Percentiles rank a stretch among this genome's conserved stretches.
Conservation (phyloP, 139 green algal species). For the Spirogloea muscicola region DNA sequence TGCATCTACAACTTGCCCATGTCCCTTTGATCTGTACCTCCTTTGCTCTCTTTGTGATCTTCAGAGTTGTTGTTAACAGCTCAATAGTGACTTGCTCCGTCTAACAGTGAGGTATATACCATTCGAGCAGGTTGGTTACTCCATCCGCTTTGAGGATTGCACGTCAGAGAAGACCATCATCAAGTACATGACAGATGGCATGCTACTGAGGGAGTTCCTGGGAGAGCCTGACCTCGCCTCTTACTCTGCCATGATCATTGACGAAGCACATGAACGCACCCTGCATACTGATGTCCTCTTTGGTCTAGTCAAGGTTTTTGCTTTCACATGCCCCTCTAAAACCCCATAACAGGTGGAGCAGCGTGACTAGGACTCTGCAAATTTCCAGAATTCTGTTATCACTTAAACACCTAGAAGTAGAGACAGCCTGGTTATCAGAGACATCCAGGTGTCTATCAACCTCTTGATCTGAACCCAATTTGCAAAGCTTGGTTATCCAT, state of each 20-base stretch:
- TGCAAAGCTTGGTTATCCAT: too few relatives aligned
- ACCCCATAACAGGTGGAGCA: too few relatives aligned
- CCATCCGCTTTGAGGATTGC: slow-evolving; percentile 98
- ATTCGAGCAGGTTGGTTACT: slow-evolving; percentile 80
- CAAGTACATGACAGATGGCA: slow-evolving; percentile 99
- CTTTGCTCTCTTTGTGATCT: too few relatives aligned
- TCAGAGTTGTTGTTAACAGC: too few relatives aligned
- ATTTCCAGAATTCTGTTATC: too few relatives aligned
- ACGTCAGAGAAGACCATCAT: slow-evolving; percentile 89
- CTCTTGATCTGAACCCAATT: too few relatives aligned
- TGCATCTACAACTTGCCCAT: neutral
- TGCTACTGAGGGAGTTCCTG: slow-evolving; percentile 97
- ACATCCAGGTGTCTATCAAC: too few relatives aligned
- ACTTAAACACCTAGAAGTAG: too few relatives aligned
- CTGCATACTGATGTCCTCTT: slow-evolving; percentile 97
- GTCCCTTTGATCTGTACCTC: neutral
- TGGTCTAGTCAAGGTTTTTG: slow-evolving; percentile 90
- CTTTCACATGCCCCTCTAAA: too few relatives aligned
- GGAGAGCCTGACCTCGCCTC: slow-evolving; percentile 86
- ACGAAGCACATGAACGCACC: slow-evolving; percentile 95
- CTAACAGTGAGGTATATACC: neutral
- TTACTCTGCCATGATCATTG: slow-evolving; percentile 95
- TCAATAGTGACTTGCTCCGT: neutral
- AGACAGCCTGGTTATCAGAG: too few relatives aligned
- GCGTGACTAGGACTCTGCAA: too few relatives aligned